A percentile compares a stretch with the other conserved stretches of the same genome.
phyloP scores from a whole-genome alignment of 768 basidiomycete genomes.

The Lanmaoa rubissima region DNA sequence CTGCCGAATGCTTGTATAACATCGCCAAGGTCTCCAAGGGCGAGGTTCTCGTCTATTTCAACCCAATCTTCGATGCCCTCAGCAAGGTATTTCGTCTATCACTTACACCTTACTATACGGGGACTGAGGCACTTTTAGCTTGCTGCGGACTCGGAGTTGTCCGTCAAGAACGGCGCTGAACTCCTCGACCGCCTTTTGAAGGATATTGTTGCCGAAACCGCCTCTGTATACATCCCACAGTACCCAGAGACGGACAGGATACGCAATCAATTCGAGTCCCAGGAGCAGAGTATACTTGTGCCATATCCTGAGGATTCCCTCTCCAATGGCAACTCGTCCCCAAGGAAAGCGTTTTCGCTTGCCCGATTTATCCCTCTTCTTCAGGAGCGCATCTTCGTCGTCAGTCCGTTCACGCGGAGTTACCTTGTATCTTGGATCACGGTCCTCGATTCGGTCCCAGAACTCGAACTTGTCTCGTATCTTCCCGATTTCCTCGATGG shows the following conservation, averaged over 20 bases:
- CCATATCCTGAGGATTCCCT: conserved; percentile 53
- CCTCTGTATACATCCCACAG: conserved; percentile 89
- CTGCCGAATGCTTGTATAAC: conserved; percentile 97
- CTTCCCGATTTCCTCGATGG: conserved; percentile 95
- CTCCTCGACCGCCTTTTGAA: conserved; percentile 95
- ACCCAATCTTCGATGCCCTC: conserved; percentile 95
- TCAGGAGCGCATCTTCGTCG: conserved; percentile 88
- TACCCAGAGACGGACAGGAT: conserved; percentile 77
- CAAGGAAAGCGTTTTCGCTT: conserved; percentile 85
- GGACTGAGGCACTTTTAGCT: conserved; percentile 52
- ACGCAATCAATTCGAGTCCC: conserved; percentile 43
- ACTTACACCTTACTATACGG: conserved; percentile 1
- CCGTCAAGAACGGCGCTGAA: conserved; percentile 98
- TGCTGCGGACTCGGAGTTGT: conserved; percentile 90
- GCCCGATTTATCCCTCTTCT: conserved; percentile 93
- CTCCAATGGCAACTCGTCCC: conserved; percentile 28
- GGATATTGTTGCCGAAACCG: conserved; percentile 96
- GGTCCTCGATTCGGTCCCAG: conserved; percentile 93
- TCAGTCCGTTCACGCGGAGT: conserved; percentile 93
- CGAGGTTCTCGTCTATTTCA: conserved; percentile 95
- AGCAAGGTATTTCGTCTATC: conserved; percentile 69
- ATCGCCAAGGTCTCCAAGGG: conserved; percentile 97
- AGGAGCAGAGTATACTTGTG: conserved; percentile 58
- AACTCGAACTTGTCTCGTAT: conserved; percentile 91
- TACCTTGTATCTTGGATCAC: conserved; percentile 98